Conservation (phyloP, 495 filamentous ascomycete species). For the Aspergillus coremiiformis region DNA sequence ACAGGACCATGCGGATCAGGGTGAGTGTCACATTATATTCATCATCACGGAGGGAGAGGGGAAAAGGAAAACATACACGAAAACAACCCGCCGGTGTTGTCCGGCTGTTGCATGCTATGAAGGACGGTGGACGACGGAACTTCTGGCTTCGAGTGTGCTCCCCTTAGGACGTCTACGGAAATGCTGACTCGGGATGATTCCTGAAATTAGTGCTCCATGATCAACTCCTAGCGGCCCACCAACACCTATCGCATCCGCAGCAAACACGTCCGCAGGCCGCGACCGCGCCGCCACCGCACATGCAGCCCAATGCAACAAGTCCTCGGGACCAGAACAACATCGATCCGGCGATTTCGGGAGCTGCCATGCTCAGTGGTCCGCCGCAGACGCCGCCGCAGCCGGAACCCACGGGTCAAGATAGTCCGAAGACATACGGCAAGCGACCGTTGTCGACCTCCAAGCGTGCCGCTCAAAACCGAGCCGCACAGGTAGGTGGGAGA, state of each 20-base stretch:
- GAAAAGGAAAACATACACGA: background rate
- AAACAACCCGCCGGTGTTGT: too few species aligned
- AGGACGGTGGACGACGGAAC: background rate
- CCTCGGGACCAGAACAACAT: conserved; percentile 46
- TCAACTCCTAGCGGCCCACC: conserved; percentile 45
- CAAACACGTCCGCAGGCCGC: conserved; percentile 31
- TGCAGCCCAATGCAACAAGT: conserved; percentile 36
- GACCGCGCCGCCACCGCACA: conserved; percentile 32
- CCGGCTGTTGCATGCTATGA: background rate
- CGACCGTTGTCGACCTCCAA: conserved; percentile 91
- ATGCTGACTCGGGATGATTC: background rate
- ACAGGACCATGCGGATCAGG: conserved; percentile 47
- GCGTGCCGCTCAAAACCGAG: conserved; percentile 91
- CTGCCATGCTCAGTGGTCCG: conserved; percentile 31
- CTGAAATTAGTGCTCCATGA: conserved; percentile 44
- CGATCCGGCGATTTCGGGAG: conserved; percentile 46
- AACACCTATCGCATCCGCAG: conserved; percentile 35
- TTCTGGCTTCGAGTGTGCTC: background rate
- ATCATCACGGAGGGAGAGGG: background rate
- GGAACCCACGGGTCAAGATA: conserved; percentile 31
- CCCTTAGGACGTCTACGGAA: background rate
- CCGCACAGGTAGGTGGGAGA: conserved; percentile 70
- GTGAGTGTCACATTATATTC: conserved; percentile 29
- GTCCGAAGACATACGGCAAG: conserved; percentile 56
- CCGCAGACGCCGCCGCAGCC: conserved; percentile 34